Base-by-base conservation (phyloP, 1,284 basidiomycete genomes). In the Microbotryum scabiosae region DNA sequence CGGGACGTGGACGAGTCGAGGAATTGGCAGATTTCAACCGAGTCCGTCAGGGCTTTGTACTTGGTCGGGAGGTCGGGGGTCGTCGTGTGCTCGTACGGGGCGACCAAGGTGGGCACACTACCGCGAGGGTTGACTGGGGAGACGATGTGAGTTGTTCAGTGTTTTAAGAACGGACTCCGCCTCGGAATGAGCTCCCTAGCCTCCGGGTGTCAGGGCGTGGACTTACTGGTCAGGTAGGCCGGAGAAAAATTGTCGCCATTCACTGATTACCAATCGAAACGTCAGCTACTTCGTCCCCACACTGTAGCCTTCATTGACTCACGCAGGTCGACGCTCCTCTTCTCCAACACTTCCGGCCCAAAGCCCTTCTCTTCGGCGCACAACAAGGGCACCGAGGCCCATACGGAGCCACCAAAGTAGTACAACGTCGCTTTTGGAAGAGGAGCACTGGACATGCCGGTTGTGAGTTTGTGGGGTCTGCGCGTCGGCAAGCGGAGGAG, bases 221-320 rank as follows among this genome's bases (percentile, higher is more conserved):
- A 52, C 36, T 63, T 73, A 71, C 63, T 77, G 73, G 74, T 75
- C 4, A 78, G 65, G 64, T 75, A 78, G 0, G 72, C 70, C 4
- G 76, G 76, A 2, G 73, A 66, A 57, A 79, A 79, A 67, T 78
- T 79, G 73, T 78, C 75, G 54, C 78, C 78, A 63, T 75, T 75
- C 60, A 71, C 76, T 78, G 61, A n/a, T 18, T 20, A 26, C 26
- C 49, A n/a, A 41, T 8, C 4, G 8, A 8, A 14, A 14, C 32
- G 12, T 18, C 12, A 36, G 23, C n/a, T n/a, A n/a, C n/a, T n/a
- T n/a, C n/a, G n/a, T n/a, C 21, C 26, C 4, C 1, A 9, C 16
- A 0, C 8, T 16, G 21, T 23, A 41, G 52, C 14, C 10, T 26
- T 25, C n/a, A 18, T 25, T n/a, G n/a, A 73, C 60, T 75, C 69